phyloP scores from a whole-genome alignment of 345 rosid genomes.

The Citrus sp. region DNA sequence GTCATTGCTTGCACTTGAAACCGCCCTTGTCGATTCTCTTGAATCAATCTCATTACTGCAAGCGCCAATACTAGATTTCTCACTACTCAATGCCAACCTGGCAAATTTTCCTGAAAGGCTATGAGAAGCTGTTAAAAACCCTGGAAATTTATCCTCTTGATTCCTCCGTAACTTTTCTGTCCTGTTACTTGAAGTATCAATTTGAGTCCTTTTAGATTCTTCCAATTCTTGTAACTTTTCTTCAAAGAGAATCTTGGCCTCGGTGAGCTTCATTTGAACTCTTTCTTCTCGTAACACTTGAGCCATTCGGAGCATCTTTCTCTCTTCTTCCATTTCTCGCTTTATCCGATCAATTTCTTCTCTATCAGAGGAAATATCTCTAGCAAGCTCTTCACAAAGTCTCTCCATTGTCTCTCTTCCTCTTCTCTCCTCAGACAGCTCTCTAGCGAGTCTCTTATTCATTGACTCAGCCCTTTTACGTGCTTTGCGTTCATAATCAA shows the following conservation, averaged over 20 bases:
- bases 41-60: constrained; percentile 8
- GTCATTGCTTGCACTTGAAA: constrained; percentile 12
- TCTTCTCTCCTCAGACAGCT: constrained; percentile 55
- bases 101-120: constrained; percentile 27
- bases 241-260: constrained; percentile 42
- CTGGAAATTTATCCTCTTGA: background rate
- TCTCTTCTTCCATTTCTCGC: constrained; percentile 70
- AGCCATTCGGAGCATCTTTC: constrained; percentile 71
- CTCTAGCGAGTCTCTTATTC: constrained; percentile 64
- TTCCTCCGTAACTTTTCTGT: constrained; percentile 1
- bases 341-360: constrained; percentile 52
- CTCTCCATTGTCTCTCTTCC: constrained; percentile 62
- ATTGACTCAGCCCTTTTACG: constrained; percentile 56
- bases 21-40: constrained; percentile 17
- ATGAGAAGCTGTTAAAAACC: constrained; percentile 5
- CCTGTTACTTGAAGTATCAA: constrained; percentile 9
- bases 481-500: constrained; percentile 59
- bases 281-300: constrained; percentile 82
- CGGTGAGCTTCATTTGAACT: constrained; percentile 76
- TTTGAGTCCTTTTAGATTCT: constrained; percentile 17
- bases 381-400: constrained; percentile 56
- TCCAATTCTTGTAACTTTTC: constrained; percentile 61
- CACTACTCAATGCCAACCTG: constrained; percentile 23
- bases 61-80: constrained; percentile 12
- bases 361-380: constrained; percentile 44